Base-by-base conservation (phyloP, 352 stramenopile species). In the Globisporangium apiculatum region DNA sequence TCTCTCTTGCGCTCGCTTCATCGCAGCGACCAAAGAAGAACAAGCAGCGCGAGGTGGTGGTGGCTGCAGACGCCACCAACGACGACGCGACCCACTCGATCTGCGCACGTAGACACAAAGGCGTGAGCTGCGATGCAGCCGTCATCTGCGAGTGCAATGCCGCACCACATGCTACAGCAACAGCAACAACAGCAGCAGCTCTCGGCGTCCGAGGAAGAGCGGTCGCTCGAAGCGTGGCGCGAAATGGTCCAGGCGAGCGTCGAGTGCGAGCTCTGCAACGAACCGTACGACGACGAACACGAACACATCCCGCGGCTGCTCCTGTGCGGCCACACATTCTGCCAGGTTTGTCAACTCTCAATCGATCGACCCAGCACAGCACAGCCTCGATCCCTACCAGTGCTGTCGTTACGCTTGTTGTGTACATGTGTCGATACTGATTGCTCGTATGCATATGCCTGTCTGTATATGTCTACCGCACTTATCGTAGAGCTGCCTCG, bases 241-340 rank as follows among this genome's bases (percentile, higher is more conserved):
- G 81, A 94, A 57, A 61, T 94, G 41, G 79, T 85, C 53, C 79
- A 91, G 55, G 86, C 70, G 61, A 83, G 76, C 49, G 73, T 94
- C 62, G 83, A 94, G 68, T 94, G 83, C 62, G 83, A 94, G 67
- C 69, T 94, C 31, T 94, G 83, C 67, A 91, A 94, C 68, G 79
- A 91, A 63, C 81, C 79, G 7, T 94, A 94, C 62, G 79, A 82
- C 49, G 79, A 91, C 52, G 68, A 76, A 47, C 71, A 82, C 55
- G 72, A 73, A 48, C 83, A 91, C 58, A 71, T 87, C 43, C 83
- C 83, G 35, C 77, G 83, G 4, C 66, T 94, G 56, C 73, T 94
- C 38, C 66, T 60, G 14, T 94, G 83, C 64, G 83, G 83, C 36
- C 83, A 94, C 59, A 94, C 83, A 9, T 91, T 91, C 59, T 94